phyloP scores from a whole-genome alignment of 306 rosid genomes.

The Luffa acutangula region DNA sequence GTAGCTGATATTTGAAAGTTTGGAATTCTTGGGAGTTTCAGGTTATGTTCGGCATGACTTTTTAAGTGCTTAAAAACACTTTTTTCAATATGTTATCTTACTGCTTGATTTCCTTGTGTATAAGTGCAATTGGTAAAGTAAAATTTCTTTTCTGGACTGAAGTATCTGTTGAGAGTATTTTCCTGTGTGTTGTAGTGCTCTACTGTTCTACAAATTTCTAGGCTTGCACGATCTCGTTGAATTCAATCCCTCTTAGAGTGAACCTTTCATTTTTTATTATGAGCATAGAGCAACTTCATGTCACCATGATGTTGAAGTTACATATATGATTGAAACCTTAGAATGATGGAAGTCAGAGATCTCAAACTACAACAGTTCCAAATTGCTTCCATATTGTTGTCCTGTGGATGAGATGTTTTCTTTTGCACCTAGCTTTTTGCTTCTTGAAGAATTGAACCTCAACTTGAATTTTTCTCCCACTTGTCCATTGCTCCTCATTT shows the following conservation, averaged over 20 bases:
- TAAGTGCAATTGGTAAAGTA: not conserved
- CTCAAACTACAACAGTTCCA: not conserved
- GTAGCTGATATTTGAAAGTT: not conserved
- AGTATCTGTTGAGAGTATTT: not conserved
- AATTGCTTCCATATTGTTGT: not conserved
- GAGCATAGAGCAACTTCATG: not conserved
- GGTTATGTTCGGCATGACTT: too few relatives aligned
- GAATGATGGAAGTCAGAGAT: not conserved
- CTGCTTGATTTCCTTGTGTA: not conserved
- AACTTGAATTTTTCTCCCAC: not conserved
- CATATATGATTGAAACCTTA: not conserved
- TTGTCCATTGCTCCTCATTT: not conserved
- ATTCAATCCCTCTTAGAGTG: not conserved
- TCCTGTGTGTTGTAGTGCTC: not conserved
- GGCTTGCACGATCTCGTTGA: not conserved
- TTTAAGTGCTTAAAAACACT: too few relatives aligned
- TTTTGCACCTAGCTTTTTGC: not conserved
- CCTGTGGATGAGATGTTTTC: not conserved
- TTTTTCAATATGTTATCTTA: too few relatives aligned
- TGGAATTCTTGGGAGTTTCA: not conserved
- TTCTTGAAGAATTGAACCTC: not conserved
- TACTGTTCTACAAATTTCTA: not conserved
- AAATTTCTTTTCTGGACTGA: not conserved
- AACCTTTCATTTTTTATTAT: not conserved
- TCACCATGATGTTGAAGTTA: not conserved